Evolutionary conservation across 768 basidiomycete species (phyloP).

Genomic region (Mycena epipterygia): DNA sequence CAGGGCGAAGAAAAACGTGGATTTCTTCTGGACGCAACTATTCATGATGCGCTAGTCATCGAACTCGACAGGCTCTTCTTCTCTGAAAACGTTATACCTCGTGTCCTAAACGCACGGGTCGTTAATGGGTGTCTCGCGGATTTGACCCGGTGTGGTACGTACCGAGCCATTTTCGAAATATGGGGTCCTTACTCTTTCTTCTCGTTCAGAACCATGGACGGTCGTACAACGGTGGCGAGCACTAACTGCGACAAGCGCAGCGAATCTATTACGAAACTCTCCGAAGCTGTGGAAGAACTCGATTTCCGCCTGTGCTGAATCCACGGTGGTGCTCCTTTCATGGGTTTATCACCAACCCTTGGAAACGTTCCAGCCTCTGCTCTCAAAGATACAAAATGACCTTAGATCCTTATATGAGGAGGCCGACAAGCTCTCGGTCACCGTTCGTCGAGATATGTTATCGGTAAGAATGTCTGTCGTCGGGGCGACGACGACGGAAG

Average conservation of each 20-base stretch:
- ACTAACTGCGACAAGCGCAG: slow-evolving; percentile 15
- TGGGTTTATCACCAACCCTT: slow-evolving; percentile 26
- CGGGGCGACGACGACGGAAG: neutral
- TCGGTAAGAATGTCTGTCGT: slow-evolving; percentile 35
- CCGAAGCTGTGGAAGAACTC: neutral
- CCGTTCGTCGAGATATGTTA: slow-evolving; percentile 34
- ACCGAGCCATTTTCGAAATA: neutral
- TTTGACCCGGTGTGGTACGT: slow-evolving; percentile 21
- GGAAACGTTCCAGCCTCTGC: slow-evolving; percentile 16
- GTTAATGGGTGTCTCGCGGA: neutral
- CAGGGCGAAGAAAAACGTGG: slow-evolving; percentile 31
- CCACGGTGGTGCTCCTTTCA: slow-evolving; percentile 9
- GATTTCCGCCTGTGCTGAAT: neutral
- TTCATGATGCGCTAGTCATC: slow-evolving; percentile 24
- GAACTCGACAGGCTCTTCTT: slow-evolving; percentile 27
- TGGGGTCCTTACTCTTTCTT: neutral
- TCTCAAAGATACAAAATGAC: neutral
- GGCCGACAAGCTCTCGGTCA: slow-evolving; percentile 27
- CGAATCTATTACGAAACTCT: neutral
- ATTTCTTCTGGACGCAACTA: slow-evolving; percentile 35
- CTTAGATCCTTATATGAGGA: slow-evolving; percentile 19
- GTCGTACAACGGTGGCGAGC: slow-evolving; percentile 36
- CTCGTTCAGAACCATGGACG: slow-evolving; percentile 30
- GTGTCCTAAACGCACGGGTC: neutral
- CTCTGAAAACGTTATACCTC: slow-evolving; percentile 13